A percentile compares a stretch with the other conserved stretches of the same genome.
phyloP scores from a whole-genome alignment of 768 basidiomycete species.

The Boletellus emodensis region DNA sequence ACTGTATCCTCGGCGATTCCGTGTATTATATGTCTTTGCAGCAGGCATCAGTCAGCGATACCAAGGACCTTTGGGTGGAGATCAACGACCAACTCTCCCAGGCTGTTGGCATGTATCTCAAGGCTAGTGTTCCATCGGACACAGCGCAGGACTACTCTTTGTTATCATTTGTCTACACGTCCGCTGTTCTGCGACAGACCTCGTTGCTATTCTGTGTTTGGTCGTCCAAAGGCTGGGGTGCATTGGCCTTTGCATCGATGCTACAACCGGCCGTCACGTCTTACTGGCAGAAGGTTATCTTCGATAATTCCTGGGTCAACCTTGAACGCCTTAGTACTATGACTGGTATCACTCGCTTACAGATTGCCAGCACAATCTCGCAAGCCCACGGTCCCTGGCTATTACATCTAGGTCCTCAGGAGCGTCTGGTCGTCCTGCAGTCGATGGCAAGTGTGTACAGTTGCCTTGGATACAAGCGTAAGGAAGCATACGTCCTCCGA shows the following conservation, averaged over 20 bases:
- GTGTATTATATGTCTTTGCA: conserved; percentile 26
- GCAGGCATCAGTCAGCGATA: conserved; percentile 51
- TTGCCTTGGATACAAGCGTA: conserved; percentile 78
- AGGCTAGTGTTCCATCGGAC: conserved; percentile 48
- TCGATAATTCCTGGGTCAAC: conserved; percentile 45
- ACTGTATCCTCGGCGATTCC: background rate
- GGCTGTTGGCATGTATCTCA: conserved; percentile 57
- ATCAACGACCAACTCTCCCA: conserved; percentile 71
- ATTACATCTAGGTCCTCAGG: conserved; percentile 69
- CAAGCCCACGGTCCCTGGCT: conserved; percentile 87
- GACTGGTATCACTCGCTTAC: conserved; percentile 66
- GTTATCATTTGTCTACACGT: conserved; percentile 63
- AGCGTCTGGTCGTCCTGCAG: conserved; percentile 69
- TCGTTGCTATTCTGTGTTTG: conserved; percentile 74
- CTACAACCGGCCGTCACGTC: conserved; percentile 59
- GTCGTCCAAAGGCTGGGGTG: conserved; percentile 87
- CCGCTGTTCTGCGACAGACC: conserved; percentile 66
- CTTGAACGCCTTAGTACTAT: conserved; percentile 64
- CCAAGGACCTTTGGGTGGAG: conserved; percentile 73
- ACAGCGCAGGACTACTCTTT: conserved; percentile 54
- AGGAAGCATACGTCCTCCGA: conserved; percentile 82
- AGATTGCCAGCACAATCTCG: conserved; percentile 61
- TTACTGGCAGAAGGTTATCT: conserved; percentile 56
- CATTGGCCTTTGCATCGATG: conserved; percentile 71
- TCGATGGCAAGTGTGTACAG: conserved; percentile 71